Base-by-base conservation (phyloP, 2,329 filamentous ascomycete genomes). In the Orbilia oligospora region DNA sequence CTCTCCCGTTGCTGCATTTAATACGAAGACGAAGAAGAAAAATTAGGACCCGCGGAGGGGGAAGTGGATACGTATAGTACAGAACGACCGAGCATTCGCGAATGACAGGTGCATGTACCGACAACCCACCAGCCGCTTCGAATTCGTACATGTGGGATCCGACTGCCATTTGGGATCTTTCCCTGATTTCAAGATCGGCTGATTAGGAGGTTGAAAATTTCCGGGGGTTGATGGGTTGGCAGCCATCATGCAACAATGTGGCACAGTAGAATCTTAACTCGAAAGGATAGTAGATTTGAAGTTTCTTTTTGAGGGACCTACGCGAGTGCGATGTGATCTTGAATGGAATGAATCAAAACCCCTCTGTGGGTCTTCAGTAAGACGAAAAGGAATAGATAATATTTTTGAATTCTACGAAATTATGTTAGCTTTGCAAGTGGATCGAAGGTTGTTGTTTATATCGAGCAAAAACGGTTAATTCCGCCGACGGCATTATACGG, bases 161-260 rank as follows among this genome's bases (percentile, higher is more conserved):
- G 56, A 61, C 51, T 41, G 51, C 51, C 51, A 56, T 56, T 58
- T 58, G 30, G 61, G 38, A 14, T 20, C 27, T 72, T 72, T 55
- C 30, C 56, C 36, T 61, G 24, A 63, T 64, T 71, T 70, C 41
- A 22, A 67, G 63, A 67, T 66, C 61, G 61, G 51, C 48, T 73
- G 70, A 67, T 51, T 58, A 27, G 61, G 36, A 55, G 55, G 56
- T 71, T 46, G 44, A 58, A 66, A 73, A 51, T 71, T 36, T 73
- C 56, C 70, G 44, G 61, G 70, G 70, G 56, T 61, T 38, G 53
- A 46, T 58, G 30, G 53, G 70, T 67, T 73, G 70, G 61, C 61
- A 73, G 61, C 61, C 70, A 20, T 73, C 41, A 66, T 73, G 70
- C 70, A 61, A 55, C 33, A n/a, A 44, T 67, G 70, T 51, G 70